Conservation (phyloP, 257 asterid genomes). For the Scutellaria barbata region DNA sequence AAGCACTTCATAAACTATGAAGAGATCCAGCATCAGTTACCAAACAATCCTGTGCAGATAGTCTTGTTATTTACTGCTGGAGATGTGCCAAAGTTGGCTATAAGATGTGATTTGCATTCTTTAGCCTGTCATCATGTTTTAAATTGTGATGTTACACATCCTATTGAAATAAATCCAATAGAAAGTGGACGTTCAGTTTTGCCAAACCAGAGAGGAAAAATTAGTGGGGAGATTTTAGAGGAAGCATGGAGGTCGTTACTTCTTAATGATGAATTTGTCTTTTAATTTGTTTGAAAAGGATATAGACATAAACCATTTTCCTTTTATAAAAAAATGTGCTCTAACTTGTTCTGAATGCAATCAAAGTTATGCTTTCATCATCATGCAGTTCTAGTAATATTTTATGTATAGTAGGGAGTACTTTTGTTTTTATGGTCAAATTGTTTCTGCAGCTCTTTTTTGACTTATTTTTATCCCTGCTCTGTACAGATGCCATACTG, state of each 20-base stretch:
- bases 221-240: background rate
- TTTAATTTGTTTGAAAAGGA: conserved; percentile 9
- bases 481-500: conserved; percentile 88
- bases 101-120: background rate
- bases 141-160: conserved; percentile 15
- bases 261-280: background rate
- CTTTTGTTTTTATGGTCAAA: conserved; percentile 18
- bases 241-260: background rate
- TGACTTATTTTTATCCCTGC: conserved; percentile 34
- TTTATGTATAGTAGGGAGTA: conserved; percentile 7
- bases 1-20: no score
- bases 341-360: conserved; percentile 14
- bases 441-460: conserved; percentile 21
- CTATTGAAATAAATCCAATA: background rate
- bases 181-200: background rate
- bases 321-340: background rate
- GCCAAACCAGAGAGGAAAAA: background rate
- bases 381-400: conserved; percentile 11
- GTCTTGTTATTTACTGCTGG: background rate
- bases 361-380: background rate
- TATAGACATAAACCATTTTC: background rate
- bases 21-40: no score
- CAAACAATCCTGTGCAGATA: no score
- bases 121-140: background rate
- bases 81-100: background rate